Evolutionary conservation across 2,329 filamentous ascomycete species (phyloP).

Genomic region (Juglanconis oblonga): DNA sequence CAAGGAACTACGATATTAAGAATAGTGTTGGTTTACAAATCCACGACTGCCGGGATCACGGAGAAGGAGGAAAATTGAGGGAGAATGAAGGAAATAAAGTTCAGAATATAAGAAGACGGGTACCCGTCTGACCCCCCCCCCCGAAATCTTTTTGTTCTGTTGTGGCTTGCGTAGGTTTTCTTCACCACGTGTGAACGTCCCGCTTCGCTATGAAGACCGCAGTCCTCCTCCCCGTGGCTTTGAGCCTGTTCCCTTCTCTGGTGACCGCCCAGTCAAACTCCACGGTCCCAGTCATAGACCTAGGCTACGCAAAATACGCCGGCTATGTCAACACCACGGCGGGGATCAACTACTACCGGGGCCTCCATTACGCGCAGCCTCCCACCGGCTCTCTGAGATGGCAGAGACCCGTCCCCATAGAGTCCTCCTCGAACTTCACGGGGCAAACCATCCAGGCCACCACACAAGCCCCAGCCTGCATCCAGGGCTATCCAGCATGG

Average conservation of each 20-base stretch:
- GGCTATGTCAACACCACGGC: slow-evolving; percentile 8
- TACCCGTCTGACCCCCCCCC: too few species aligned
- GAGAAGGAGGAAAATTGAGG: neutral
- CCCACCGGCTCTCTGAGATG: neutral
- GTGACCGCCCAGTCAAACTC: neutral
- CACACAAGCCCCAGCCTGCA: neutral
- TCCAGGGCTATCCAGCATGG: neutral
- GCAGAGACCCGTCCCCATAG: slow-evolving; percentile 6
- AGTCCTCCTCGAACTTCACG: slow-evolving; percentile 2
- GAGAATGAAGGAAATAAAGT: neutral
- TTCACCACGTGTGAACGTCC: too few species aligned
- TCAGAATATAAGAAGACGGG: neutral
- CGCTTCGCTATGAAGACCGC: neutral
- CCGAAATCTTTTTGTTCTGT: neutral
- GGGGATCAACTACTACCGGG: slow-evolving; percentile 9
- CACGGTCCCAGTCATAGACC: slow-evolving; percentile 1
- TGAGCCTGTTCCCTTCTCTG: neutral
- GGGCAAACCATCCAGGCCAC: slow-evolving; percentile 9
- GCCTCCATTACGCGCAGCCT: neutral
- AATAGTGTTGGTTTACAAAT: neutral
- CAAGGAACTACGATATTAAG: neutral
- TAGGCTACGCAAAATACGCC: slow-evolving; percentile 8
- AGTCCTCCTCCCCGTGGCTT: neutral
- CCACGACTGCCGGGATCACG: too few species aligned
- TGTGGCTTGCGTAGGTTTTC: neutral